Percentiles rank a stretch among this genome's conserved stretches.
phyloP scores from a whole-genome alignment of 2,329 filamentous ascomycete species.

The Rugonectria rugulosa region DNA sequence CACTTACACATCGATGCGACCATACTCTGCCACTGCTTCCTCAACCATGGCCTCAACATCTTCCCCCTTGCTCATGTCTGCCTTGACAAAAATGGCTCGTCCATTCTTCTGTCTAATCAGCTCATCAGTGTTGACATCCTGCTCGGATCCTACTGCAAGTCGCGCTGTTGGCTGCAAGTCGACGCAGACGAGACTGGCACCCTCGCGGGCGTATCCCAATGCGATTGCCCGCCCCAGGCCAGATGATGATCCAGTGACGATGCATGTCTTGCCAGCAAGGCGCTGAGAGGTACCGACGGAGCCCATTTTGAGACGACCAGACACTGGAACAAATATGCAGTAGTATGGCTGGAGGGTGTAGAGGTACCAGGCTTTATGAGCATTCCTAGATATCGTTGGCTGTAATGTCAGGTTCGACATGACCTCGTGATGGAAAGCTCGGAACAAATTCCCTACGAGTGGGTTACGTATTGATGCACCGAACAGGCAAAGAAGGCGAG shows the following conservation, averaged over 20 bases:
- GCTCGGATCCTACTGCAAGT: slow-evolving; percentile 37
- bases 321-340: no score
- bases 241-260: slow-evolving; percentile 56
- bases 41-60: slow-evolving; percentile 49
- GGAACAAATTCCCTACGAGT: no score
- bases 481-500: no score
- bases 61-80: slow-evolving; percentile 49
- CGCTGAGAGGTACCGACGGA: slow-evolving; percentile 6
- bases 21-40: slow-evolving; percentile 27
- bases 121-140: slow-evolving; percentile 40
- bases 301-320: slow-evolving; percentile 1
- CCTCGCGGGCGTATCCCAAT: slow-evolving; percentile 50
- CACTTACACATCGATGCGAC: slow-evolving; percentile 36
- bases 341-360: not conserved
- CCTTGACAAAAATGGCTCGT: slow-evolving; percentile 50
- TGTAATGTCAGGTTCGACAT: no score
- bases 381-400: no score
- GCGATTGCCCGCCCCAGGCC: slow-evolving; percentile 57
- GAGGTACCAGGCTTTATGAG: not conserved
- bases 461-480: no score
- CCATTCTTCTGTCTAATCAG: slow-evolving; percentile 46
- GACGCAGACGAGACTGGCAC: slow-evolving; percentile 51
- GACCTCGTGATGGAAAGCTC: no score
- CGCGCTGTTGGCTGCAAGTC: slow-evolving; percentile 45
- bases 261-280: slow-evolving; percentile 42